Evolutionary conservation across 2,329 filamentous ascomycete genomes (phyloP), one percentile per base, ranked within the genome.

Genomic region (Claviceps paspali): DNA sequence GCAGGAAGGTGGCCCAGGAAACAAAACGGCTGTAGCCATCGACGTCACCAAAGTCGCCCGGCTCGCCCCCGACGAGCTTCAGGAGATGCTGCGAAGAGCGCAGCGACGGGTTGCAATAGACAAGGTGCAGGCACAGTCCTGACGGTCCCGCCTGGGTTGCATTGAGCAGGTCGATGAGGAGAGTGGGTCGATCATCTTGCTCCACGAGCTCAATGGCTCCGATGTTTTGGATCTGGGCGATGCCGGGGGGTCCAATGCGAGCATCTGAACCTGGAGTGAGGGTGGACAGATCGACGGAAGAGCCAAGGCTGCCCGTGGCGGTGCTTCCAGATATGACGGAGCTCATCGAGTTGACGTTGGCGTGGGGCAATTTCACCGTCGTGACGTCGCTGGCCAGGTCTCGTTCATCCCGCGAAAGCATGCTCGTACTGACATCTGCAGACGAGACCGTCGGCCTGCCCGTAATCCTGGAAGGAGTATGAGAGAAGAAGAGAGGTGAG

Each of bases 191-290:
- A 35, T 79, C 73, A 52, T 91, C 83, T 45, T 81, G 72, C 50
- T 88, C 82, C 29, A 91, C 56, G 28, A 88, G 60, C 53, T 88
- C 83, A 15, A 79, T 58, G 8, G 84, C 67, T 18, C 79, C 77
- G 36, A 86, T 64, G 19, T 70, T 69, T 29, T 72, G 71, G 35
- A 74, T 60, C 36, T 74, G 66, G 31, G 35, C 22, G 7, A 73
- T 44, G 5, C 65, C 63, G 2, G 71, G 63, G 1, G 62, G 55
- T 38, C 63, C 57, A 5, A 61, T 56, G 43, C 62, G 61, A 19
- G 55, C 55, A 39, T 76, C 74, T 7, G 72, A 67, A 36, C 68
- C 76, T 30, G 60, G 52, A 21, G 63, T 61, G 11, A 68, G 55
- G n/a, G 62, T 54, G 10, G 63, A 65, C n/a, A 64, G 60, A 26